A percentile compares a stretch with the other conserved stretches of the same genome.
Evolutionary conservation across 768 basidiomycete species (phyloP).

Genomic region (Leucosporidium scottii): DNA sequence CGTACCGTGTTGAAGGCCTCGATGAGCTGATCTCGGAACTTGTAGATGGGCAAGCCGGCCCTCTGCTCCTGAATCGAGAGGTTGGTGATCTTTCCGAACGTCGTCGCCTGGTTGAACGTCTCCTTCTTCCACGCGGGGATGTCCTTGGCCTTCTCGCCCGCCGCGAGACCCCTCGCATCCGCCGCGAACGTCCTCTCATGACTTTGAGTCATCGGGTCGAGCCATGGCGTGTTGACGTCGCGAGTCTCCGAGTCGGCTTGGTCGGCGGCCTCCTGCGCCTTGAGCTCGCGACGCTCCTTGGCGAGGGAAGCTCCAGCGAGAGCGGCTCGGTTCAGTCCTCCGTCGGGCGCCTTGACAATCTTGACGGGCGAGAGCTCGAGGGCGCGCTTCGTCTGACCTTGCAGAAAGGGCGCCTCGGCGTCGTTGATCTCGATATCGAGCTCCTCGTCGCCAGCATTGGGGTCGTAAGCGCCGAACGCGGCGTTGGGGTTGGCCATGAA

Average conservation of each 20-base stretch:
- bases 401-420: conserved; percentile 90
- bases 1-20: conserved; percentile 82
- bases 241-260: conserved; percentile 86
- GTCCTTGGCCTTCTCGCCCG: conserved; percentile 74
- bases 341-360: conserved; percentile 97
- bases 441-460: conserved; percentile 83
- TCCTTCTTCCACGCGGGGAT: conserved; percentile 85
- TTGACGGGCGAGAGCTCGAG: conserved; percentile 95
- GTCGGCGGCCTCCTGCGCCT: conserved; percentile 91
- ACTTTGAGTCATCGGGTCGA: conserved; percentile 93
- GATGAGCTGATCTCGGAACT: conserved; percentile 79
- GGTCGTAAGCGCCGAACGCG: conserved; percentile 44
- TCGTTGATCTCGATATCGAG: conserved; percentile 94
- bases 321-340: conserved; percentile 90
- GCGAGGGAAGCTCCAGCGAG: conserved; percentile 86
- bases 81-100: conserved; percentile 84
- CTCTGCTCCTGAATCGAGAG: conserved; percentile 92
- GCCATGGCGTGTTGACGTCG: conserved; percentile 93
- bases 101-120: conserved; percentile 89
- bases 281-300: conserved; percentile 87
- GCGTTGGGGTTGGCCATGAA: conserved; percentile 41
- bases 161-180: conserved; percentile 58
- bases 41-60: conserved; percentile 84
- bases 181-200: conserved; percentile 84
- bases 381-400: conserved; percentile 92